These are phyloP conservation scores for Kandelia obovata DNA, from an alignment of 345 rosid species.

Conservation along the genomic window DNA sequence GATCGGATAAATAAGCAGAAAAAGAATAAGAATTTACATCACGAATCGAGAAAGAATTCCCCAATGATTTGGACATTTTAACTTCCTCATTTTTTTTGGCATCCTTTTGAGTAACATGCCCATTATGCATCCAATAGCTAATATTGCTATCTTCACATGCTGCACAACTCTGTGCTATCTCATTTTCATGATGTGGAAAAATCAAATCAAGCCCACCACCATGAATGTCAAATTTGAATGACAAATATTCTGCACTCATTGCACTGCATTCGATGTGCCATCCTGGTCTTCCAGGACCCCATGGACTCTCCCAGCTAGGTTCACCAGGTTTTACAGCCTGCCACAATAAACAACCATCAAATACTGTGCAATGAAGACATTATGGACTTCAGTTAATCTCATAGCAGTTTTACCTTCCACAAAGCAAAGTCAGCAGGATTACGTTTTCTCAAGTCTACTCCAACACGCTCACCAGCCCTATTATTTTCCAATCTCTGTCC, in stretches of 20 bases:
- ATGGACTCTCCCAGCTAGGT: conserved; percentile 82
- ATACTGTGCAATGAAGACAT: background rate
- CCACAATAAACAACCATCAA: conserved; percentile 18
- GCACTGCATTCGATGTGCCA: conserved; percentile 99
- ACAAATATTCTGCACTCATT: conserved; percentile 77
- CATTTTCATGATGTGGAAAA: conserved; percentile 88
- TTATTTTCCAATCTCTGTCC: conserved; percentile 67
- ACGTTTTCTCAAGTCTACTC: conserved; percentile 75
- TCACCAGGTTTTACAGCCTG: conserved; percentile 92
- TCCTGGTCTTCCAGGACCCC: conserved; percentile 96
- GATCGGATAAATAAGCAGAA: background rate
- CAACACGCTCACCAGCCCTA: conserved; percentile 83
- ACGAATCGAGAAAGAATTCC: conserved; percentile 68
- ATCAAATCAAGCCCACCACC: conserved; percentile 81
- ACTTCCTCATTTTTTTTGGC: conserved; percentile 31
- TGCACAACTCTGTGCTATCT: conserved; percentile 80
- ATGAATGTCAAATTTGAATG: conserved; percentile 71
- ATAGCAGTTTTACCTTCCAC: conserved; percentile 62
- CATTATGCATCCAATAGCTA: conserved; percentile 89
- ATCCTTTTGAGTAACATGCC: conserved; percentile 75
- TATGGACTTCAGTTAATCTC: background rate
- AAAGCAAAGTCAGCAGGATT: conserved; percentile 89
- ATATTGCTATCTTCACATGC: conserved; percentile 57
- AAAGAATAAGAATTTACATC: conserved; percentile 40
- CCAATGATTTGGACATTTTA: conserved; percentile 76